Percentiles rank a stretch among this genome's conserved stretches.
Evolutionary conservation across 1,284 basidiomycete genomes (phyloP).

Genomic region (Porogramme epimiltina): DNA sequence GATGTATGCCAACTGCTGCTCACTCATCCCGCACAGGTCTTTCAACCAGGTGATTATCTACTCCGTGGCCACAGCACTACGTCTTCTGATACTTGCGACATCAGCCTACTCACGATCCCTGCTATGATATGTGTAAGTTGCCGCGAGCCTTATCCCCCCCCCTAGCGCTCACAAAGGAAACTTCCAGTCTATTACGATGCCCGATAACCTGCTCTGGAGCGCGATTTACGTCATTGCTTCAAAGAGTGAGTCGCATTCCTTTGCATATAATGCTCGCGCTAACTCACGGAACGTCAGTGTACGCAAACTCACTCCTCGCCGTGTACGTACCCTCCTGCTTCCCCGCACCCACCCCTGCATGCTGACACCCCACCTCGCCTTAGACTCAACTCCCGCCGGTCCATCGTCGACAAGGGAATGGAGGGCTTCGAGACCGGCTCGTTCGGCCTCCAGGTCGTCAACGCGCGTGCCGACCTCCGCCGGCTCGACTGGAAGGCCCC

Average conservation of each 20-base stretch:
- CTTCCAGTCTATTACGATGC: background rate
- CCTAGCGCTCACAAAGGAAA: background rate
- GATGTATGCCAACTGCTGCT: too few relatives aligned
- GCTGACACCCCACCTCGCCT: background rate
- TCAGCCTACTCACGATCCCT: background rate
- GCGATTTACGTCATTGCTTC: background rate
- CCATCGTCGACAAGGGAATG: background rate
- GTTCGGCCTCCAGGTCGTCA: slow-evolving; percentile 3
- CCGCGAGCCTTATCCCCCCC: background rate
- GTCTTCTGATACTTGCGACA: too few relatives aligned
- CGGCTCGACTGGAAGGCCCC: too few relatives aligned
- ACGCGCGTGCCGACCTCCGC: background rate
- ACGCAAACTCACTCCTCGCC: slow-evolving; percentile 1
- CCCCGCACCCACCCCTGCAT: too few relatives aligned
- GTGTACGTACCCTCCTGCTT: background rate
- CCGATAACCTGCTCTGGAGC: background rate
- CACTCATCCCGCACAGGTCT: background rate
- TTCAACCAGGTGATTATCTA: background rate
- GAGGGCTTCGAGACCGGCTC: slow-evolving; percentile 6
- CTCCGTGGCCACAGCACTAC: too few relatives aligned
- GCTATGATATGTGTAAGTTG: slow-evolving; percentile 1
- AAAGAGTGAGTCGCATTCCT: background rate
- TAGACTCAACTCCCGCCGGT: slow-evolving; percentile 7
- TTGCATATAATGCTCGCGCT: background rate
- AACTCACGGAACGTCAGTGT: background rate